Evolutionary conservation across 1,284 basidiomycete species (phyloP), one percentile per base, ranked within the genome.

Genomic region (Amylostereum areolatum): DNA sequence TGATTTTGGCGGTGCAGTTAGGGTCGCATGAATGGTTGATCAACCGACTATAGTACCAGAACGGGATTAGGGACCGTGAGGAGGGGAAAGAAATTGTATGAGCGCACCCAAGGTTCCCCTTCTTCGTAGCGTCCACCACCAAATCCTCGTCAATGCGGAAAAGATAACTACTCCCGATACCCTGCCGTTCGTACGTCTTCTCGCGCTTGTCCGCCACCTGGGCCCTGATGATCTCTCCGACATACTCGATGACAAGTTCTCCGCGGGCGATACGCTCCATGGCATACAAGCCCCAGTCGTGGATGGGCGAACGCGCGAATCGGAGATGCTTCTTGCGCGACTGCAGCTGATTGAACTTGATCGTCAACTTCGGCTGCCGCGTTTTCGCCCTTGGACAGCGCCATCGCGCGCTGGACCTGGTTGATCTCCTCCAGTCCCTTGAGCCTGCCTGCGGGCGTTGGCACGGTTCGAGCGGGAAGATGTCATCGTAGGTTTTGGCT

Each of bases 241-340:
- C 97, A 62, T 99, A 99, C 71, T 99, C 97, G 69, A 99, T 98
- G 40, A 99, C 96, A 93, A 99, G 98, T 69, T 99, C 97, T 4
- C 94, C 93, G 24, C 83, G 75, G 11, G 90, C 83, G 59, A 99
- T 98, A 61, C 84, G 83, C 73, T 97, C 93, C 84, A 95, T 89
- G 31, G 94, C 92, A 64, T 96, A 97, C 61, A 99, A 66, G 4
- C 97, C 96, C 89, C 96, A 99, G 59, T 97, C 95, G 66, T 99
- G 96, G 57, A 99, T 99, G 3, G 95, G 93, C 29, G 92, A 95
- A 47, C 94, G 81, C 7, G 94, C 89, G 62, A 99, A 99, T 34
- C 92, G 86, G 47, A 99, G 80, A 63, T 97, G 93, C 73, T 99
- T 99, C 81, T 99, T 99, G 54, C 97, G 78, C 36, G 93, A 94